phyloP scores from a whole-genome alignment of 2,329 filamentous ascomycete genomes.

The Dactylella cylindrospora region DNA sequence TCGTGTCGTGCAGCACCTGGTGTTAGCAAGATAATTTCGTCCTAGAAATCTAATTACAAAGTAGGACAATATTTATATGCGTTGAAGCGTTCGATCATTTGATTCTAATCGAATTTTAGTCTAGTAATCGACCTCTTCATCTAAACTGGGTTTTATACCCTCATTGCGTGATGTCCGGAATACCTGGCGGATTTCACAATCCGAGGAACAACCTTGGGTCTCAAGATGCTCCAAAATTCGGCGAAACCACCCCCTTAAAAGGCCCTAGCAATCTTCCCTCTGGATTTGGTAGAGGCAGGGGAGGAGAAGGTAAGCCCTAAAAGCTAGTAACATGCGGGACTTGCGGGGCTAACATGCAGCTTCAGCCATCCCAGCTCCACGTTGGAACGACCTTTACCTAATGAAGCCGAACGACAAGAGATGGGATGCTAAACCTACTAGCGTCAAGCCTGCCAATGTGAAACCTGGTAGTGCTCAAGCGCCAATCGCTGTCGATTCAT shows the following conservation, averaged over 20 bases:
- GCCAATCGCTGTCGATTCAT: conserved; percentile 25
- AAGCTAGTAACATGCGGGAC: no score
- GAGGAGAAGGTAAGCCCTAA: conserved; percentile 20
- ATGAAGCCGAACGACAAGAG: conserved; percentile 18
- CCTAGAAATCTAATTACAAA: no score
- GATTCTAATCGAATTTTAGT: no score
- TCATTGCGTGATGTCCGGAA: conserved; percentile 21
- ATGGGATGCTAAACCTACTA: conserved; percentile 23
- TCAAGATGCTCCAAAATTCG: conserved; percentile 35
- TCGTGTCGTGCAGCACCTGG: no score
- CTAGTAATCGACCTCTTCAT: not conserved
- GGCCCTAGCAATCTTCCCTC: conserved; percentile 22
- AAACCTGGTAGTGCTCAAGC: conserved; percentile 24
- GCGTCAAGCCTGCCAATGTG: conserved; percentile 16
- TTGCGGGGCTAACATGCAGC: not conserved
- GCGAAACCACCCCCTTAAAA: conserved; percentile 40
- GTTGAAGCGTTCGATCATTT: no score
- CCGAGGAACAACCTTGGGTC: conserved; percentile 35
- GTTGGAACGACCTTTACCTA: conserved; percentile 4
- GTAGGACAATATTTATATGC: no score
- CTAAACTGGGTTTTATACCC: not conserved
- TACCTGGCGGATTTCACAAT: conserved; percentile 26
- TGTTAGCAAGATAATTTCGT: no score
- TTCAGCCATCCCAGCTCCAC: conserved; percentile 2
- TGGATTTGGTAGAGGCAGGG: conserved; percentile 27